These are phyloP conservation scores for Termitomyces sp. DNA, from an alignment of 768 basidiomycete genomes.

Conservation along the genomic window DNA sequence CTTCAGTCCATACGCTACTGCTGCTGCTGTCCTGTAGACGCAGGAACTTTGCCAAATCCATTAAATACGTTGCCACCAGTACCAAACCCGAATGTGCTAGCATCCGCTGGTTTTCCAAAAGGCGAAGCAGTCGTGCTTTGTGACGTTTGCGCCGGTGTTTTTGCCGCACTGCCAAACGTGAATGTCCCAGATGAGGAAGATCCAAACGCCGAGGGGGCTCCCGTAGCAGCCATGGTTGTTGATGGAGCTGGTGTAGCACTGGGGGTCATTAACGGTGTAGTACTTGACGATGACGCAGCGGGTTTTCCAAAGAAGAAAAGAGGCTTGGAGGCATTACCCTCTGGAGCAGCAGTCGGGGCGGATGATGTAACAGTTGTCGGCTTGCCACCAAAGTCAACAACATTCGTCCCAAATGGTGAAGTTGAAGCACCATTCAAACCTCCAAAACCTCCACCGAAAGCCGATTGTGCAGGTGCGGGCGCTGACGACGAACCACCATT, in stretches of 20 bases:
- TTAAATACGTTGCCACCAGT: constrained; percentile 6
- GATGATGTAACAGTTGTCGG: constrained; percentile 1
- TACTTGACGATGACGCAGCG: background rate
- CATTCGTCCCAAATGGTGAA: constrained; percentile 1
- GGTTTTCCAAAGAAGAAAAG: constrained; percentile 13
- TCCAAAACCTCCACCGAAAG: background rate
- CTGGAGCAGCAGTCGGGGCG: background rate
- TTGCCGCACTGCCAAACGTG: constrained; percentile 9
- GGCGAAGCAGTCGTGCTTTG: constrained; percentile 10
- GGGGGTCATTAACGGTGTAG: constrained; percentile 1
- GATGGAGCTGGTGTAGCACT: constrained; percentile 7
- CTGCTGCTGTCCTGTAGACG: constrained; percentile 24
- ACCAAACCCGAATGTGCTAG: constrained; percentile 31
- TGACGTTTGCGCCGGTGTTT: constrained; percentile 19
- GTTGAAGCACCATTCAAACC: constrained; percentile 1
- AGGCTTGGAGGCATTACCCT: constrained; percentile 4
- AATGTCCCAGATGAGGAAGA: background rate
- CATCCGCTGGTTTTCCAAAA: constrained; percentile 16
- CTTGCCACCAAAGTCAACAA: constrained; percentile 5
- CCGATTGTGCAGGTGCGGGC: background rate
- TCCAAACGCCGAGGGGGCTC: constrained; percentile 4
- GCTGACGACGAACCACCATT: background rate
- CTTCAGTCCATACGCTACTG: constrained; percentile 9
- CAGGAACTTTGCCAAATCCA: constrained; percentile 16
- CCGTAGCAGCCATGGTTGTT: background rate